Evolutionary conservation across 495 filamentous ascomycete genomes (phyloP), one percentile per base, ranked within the genome.

Genomic region (Tuber umbilicatum): DNA sequence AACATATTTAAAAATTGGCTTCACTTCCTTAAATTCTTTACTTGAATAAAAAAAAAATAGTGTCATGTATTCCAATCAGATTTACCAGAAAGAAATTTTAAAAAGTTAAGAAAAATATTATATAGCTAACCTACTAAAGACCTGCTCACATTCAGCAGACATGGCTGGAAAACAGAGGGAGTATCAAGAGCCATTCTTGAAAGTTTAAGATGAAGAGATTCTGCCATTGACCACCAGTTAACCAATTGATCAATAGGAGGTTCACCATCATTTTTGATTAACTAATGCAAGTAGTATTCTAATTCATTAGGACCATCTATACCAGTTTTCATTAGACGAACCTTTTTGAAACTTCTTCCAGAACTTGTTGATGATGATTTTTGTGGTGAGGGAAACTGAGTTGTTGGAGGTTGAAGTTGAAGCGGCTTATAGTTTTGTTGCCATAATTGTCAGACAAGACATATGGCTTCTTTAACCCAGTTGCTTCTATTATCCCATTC

Each of bases 181-280:
- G 70, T 67, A 69, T 75, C 70, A 6, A 75, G 19, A 40, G 70
- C 70, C 31, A 75, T n/a, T 23, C 39, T 75, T 16, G 70, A 75
- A 1, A 69, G 38, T 4, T 45, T 31, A 0, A 38, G 73, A 45
- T 71, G 71, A 0, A 42, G 10, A 12, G 40, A 23, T 37, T 21
- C 2, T 12, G 45, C 45, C 19, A 50, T 50, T 23, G 21, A 50
- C 45, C 5, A n/a, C 45, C 21, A 50, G 21, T 50, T 50, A 21
- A 50, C 21, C 19, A 50, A 12, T 50, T 23, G 19, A 5, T 50
- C 21, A 50, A 50, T n/a, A 4, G 5, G 45, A 6, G 45, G 45
- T 50, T 50, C 5, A 19, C 43, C 43, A 45, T 45, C 10, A 45
- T 45, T 45, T 45, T 21, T 45, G 1, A 21, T 45, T 45, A 45